A percentile compares a stretch with the other conserved stretches of the same genome.
These are phyloP conservation scores for Ustilago esculenta DNA, from an alignment of 1,284 basidiomycete species.

Conservation along the genomic window DNA sequence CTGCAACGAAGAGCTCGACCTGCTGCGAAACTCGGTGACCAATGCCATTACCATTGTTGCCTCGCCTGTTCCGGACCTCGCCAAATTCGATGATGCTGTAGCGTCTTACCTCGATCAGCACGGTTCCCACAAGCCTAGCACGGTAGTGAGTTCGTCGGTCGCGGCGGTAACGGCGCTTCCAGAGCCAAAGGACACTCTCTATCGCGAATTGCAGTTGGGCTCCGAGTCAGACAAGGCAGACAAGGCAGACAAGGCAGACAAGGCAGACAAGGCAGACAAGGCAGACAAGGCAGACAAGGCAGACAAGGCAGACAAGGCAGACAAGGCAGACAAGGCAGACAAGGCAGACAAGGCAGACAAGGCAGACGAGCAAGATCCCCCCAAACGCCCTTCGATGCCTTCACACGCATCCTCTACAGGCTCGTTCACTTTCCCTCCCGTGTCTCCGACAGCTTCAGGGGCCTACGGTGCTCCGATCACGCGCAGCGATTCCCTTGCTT, in stretches of 20 bases:
- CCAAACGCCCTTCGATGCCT: neutral
- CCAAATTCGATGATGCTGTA: constrained; percentile 9
- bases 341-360: neutral
- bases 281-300: no score
- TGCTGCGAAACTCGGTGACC: constrained; percentile 34
- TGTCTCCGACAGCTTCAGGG: constrained; percentile 4
- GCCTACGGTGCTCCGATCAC: neutral
- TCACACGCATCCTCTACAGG: constrained; percentile 13
- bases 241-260: no score
- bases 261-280: no score
- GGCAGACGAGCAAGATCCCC: neutral
- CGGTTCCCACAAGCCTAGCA: neutral
- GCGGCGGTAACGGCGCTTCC: neutral
- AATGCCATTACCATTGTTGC: constrained; percentile 29
- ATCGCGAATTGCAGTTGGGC: neutral
- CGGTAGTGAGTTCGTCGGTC: neutral
- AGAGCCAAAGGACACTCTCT: neutral
- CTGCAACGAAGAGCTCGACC: constrained; percentile 54
- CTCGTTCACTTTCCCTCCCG: constrained; percentile 20
- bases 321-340: no score
- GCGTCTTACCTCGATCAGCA: constrained; percentile 2
- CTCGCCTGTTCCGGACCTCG: constrained; percentile 21
- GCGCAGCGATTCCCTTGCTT: constrained; percentile 27
- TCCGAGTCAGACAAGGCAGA: neutral
- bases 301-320: no score